Conservation (phyloP, 2,329 filamentous ascomycete genomes). For the Myriosclerotinia duriaeana region DNA sequence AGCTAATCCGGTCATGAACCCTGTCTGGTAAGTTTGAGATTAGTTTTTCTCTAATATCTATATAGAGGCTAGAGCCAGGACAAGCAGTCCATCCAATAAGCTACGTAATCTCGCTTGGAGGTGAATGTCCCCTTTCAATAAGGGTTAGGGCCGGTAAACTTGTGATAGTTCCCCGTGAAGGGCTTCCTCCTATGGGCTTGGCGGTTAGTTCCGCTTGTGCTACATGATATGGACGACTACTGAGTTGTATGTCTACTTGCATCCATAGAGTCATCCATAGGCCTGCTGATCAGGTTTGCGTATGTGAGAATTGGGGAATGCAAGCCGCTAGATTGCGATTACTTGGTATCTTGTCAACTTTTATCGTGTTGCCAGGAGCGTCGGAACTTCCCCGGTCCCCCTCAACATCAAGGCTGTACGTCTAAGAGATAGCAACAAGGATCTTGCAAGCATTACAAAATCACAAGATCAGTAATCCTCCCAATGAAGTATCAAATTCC, state of each 20-base stretch:
- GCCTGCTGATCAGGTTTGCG: neutral
- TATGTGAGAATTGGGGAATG: neutral
- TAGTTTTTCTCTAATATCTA: no score
- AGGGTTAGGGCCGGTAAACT: neutral
- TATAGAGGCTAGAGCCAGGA: no score
- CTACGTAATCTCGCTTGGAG: no score
- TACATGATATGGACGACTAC: neutral
- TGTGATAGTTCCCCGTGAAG: no score
- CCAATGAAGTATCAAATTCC: no score
- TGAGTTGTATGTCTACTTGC: neutral
- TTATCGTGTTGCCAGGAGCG: neutral
- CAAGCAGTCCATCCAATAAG: no score
- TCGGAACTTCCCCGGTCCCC: neutral
- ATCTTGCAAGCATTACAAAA: neutral
- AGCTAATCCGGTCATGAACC: no score
- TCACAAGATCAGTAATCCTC: neutral
- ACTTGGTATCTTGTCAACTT: neutral
- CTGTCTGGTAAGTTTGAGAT: no score
- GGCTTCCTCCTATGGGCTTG: no score
- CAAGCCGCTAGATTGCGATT: neutral
- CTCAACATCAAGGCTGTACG: neutral
- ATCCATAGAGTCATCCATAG: neutral
- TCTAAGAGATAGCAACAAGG: no score
- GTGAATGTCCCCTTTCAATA: no score
- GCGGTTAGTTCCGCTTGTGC: neutral